Evolutionary conservation across 2,329 filamentous ascomycete species (phyloP).

Genomic region (Amesomyces nigricolor): DNA sequence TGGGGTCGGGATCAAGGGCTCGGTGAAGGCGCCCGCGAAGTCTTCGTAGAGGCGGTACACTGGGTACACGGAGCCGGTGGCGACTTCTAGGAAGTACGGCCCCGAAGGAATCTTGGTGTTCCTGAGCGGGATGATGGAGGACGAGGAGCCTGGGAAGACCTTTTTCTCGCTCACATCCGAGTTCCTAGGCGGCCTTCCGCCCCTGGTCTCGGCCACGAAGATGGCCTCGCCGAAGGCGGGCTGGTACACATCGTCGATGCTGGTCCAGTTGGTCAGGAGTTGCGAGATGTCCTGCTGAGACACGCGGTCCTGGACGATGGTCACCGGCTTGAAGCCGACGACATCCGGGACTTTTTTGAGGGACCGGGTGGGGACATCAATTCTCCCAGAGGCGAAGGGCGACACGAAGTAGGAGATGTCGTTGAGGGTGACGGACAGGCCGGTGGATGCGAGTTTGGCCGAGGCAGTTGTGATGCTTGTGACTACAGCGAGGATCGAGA

Average conservation of each 20-base stretch:
- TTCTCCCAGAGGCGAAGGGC: constrained; percentile 30
- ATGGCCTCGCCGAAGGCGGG: constrained; percentile 25
- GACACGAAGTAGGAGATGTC: constrained; percentile 33
- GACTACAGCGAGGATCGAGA: constrained; percentile 13
- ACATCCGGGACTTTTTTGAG: constrained; percentile 23
- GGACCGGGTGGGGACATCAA: constrained; percentile 16
- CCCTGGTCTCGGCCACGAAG: constrained; percentile 22
- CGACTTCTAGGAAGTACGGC: constrained; percentile 34
- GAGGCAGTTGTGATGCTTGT: constrained; percentile 3
- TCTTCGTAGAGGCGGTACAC: constrained; percentile 35
- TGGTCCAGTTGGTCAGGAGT: constrained; percentile 31
- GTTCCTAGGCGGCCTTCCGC: constrained; percentile 1
- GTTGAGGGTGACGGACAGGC: constrained; percentile 31
- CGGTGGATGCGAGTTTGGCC: constrained; percentile 28
- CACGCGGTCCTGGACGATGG: constrained; percentile 29
- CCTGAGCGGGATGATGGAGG: constrained; percentile 21
- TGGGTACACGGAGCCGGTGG: constrained; percentile 31
- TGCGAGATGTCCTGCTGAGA: constrained; percentile 20
- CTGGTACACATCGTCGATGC: constrained; percentile 29
- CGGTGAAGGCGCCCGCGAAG: constrained; percentile 31
- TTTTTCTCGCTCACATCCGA: constrained; percentile 17
- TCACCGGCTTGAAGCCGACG: constrained; percentile 33
- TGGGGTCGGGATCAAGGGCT: constrained; percentile 30
- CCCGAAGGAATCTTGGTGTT: constrained; percentile 29
- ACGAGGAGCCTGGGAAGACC: constrained; percentile 14